Conservation (phyloP, 2,329 filamentous ascomycete genomes). For the Parascedosporium putredinis region DNA sequence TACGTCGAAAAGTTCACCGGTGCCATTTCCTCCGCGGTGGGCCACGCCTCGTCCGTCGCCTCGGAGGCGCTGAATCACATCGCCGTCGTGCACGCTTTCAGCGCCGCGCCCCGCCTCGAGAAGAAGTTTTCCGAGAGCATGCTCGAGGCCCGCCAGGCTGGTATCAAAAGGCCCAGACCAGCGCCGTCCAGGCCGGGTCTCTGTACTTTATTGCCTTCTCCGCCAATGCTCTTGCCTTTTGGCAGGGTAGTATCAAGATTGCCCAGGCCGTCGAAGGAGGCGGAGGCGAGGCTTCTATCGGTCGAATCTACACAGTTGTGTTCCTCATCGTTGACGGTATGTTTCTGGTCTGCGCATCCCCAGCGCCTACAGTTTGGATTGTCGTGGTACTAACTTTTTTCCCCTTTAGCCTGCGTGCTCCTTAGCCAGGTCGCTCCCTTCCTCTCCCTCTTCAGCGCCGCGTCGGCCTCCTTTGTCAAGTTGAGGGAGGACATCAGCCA, state of each 20-base stretch:
- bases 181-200: slow-evolving; percentile 47
- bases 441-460: slow-evolving; percentile 48
- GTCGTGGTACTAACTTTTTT: no score
- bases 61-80: slow-evolving; percentile 52
- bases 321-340: slow-evolving; percentile 53
- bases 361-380: no score
- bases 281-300: slow-evolving; percentile 25
- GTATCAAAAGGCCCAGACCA: slow-evolving; percentile 44
- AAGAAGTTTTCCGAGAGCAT: slow-evolving; percentile 46
- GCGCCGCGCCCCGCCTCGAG: slow-evolving; percentile 48
- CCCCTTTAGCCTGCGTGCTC: slow-evolving; percentile 44
- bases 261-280: slow-evolving; percentile 25
- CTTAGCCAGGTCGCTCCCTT: slow-evolving; percentile 53
- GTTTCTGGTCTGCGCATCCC: no score
- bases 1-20: slow-evolving; percentile 41
- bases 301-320: slow-evolving; percentile 51
- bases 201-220: slow-evolving; percentile 60
- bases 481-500: slow-evolving; percentile 48
- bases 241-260: slow-evolving; percentile 50
- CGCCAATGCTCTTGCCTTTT: slow-evolving; percentile 57
- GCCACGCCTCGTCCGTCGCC: slow-evolving; percentile 50
- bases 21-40: slow-evolving; percentile 41
- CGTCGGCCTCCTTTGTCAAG: slow-evolving; percentile 47
- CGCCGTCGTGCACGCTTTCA: slow-evolving; percentile 52
- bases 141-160: slow-evolving; percentile 36